These are phyloP conservation scores for Clavaria fumosa DNA, from an alignment of 768 basidiomycete species.

Conservation along the genomic window DNA sequence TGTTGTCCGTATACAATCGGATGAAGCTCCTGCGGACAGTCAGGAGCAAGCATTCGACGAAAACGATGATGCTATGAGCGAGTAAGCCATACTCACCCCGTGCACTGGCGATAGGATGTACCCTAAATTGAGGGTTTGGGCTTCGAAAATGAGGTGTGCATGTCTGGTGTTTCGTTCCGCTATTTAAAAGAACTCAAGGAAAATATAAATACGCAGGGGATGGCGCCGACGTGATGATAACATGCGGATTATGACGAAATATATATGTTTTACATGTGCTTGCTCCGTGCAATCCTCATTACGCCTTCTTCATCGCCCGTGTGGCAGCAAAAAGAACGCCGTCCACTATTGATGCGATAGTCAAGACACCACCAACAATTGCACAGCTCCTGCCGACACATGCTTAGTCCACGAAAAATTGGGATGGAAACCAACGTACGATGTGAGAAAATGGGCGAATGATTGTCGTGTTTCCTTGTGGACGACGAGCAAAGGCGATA, in stretches of 20 bases:
- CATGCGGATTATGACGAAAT: too few relatives aligned
- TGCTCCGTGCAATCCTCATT: constrained; percentile 20
- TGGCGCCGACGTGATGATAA: too few relatives aligned
- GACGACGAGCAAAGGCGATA: constrained; percentile 89
- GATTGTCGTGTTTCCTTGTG: constrained; percentile 86
- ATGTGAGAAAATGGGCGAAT: constrained; percentile 96
- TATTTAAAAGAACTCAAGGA: too few relatives aligned
- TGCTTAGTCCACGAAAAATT: constrained; percentile 1
- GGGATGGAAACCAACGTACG: constrained; percentile 36
- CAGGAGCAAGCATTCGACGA: too few relatives aligned
- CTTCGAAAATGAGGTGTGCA: too few relatives aligned
- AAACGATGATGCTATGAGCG: too few relatives aligned
- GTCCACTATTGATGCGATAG: constrained; percentile 82
- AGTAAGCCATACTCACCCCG: too few relatives aligned
- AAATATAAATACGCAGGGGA: too few relatives aligned
- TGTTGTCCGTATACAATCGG: constrained; percentile 45
- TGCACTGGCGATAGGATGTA: too few relatives aligned
- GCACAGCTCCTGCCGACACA: constrained; percentile 67
- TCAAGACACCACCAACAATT: constrained; percentile 93
- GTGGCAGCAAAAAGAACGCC: constrained; percentile 74
- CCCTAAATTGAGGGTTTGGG: too few relatives aligned
- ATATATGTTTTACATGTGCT: constrained; percentile 30
- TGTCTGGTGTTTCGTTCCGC: too few relatives aligned
- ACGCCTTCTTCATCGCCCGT: constrained; percentile 38
- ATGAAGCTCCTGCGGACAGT: too few relatives aligned